Evolutionary conservation across 2,329 filamentous ascomycete genomes (phyloP).

Genomic region (Arachnomyces sp.): DNA sequence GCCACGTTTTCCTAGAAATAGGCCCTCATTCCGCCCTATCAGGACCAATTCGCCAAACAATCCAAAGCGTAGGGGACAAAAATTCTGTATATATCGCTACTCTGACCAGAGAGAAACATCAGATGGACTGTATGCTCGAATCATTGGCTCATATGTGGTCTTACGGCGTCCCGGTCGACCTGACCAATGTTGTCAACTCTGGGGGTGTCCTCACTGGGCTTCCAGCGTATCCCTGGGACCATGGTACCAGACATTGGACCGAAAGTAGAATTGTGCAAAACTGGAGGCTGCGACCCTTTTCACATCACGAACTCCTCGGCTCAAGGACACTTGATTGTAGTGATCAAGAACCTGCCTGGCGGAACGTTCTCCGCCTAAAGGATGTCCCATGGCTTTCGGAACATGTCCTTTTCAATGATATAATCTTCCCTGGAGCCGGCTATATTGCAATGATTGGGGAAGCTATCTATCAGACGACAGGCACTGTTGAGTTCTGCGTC

Average conservation of each 20-base stretch:
- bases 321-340: slow-evolving; percentile 19
- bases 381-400: slow-evolving; percentile 35
- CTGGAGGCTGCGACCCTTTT: slow-evolving; percentile 12
- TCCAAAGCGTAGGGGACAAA: neutral
- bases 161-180: neutral
- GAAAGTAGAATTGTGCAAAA: slow-evolving; percentile 16
- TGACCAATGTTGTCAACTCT: neutral
- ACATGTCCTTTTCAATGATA: slow-evolving; percentile 31
- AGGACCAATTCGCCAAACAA: slow-evolving; percentile 4
- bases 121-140: neutral
- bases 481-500: neutral
- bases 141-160: slow-evolving; percentile 1
- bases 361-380: slow-evolving; percentile 29
- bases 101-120: slow-evolving; percentile 5
- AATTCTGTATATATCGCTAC: neutral
- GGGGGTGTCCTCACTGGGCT: slow-evolving; percentile 15
- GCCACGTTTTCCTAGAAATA: slow-evolving; percentile 6
- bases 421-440: slow-evolving; percentile 37
- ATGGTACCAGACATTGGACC: slow-evolving; percentile 16
- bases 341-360: slow-evolving; percentile 29
- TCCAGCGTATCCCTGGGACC: slow-evolving; percentile 23
- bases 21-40: slow-evolving; percentile 8
- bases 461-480: slow-evolving; percentile 23
- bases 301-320: slow-evolving; percentile 17
- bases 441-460: slow-evolving; percentile 39